Evolutionary conservation across 768 basidiomycete genomes (phyloP), one percentile per base, ranked within the genome.

Genomic region (Collybia nuda): DNA sequence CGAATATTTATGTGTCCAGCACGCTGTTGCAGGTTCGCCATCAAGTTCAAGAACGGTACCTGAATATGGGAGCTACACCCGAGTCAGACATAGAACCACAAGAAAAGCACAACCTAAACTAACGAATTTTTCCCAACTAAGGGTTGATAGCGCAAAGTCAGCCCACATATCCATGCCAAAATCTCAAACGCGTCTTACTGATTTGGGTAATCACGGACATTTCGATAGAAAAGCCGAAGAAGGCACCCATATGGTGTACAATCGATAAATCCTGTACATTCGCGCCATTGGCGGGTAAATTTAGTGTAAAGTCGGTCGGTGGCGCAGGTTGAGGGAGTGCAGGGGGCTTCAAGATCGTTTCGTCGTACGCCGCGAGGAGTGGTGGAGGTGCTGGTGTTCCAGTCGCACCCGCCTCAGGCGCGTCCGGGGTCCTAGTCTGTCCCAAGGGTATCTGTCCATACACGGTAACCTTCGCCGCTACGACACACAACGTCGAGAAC

Each of bases 191-290:
- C 48, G 42, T 45, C 48, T 21, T 21, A 86, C 85, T 65, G 56
- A 86, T 72, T 69, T 80, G 79, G 51, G 77, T 79, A 6, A 81
- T 74, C 14, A 89, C 81, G 40, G 85, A 86, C 71, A 87, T 75
- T 66, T 90, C 88, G 41, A 90, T 76, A 3, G 84, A 86, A 62
- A 90, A 88, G 6, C 86, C 87, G 47, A 83, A 74, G 58, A 88
- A 88, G 15, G 79, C 73, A 15, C 81, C 82, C 48, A 37, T 19
- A 69, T 11, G 60, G 43, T 71, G 72, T 21, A 64, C 62, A 18
- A 74, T 72, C 9, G 71, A 73, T 28, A 73, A 47, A 2, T 67
- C 68, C 3, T 48, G 52, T 2, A 69, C 69, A 9, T 47, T 55
- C 3, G 57, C 56, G 8, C 64, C 70, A 41, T 65, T 62, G 14